Evolutionary conservation across 768 basidiomycete species (phyloP).

Genomic region (Hericium alpestre): DNA sequence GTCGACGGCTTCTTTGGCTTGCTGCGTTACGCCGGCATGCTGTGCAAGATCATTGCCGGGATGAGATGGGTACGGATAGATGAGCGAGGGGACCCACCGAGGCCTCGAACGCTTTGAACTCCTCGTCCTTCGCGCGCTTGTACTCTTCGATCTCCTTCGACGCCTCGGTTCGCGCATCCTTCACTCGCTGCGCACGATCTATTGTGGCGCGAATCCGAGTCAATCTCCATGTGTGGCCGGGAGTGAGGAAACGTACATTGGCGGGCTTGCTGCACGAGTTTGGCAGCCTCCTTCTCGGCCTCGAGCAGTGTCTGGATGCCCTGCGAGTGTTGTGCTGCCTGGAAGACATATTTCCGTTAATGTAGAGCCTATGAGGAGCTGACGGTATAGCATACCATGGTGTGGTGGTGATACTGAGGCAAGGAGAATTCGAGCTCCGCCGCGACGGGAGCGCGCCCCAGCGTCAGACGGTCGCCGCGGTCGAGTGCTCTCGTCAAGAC

Average conservation of each 20-base stretch:
- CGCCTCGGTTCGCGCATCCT: conserved; percentile 89
- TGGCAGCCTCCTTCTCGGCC: conserved; percentile 97
- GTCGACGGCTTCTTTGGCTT: conserved; percentile 72
- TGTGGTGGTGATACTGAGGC: conserved; percentile 9
- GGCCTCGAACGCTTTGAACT: conserved; percentile 80
- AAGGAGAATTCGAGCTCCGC: conserved; percentile 20
- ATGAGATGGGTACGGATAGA: not conserved
- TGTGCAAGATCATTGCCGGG: conserved; percentile 20
- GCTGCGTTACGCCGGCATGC: conserved; percentile 82
- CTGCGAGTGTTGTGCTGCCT: conserved; percentile 84
- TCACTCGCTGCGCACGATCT: conserved; percentile 94
- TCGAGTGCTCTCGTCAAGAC: not conserved
- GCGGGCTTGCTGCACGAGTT: conserved; percentile 91
- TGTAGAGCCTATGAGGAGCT: not conserved
- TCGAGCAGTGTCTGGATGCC: conserved; percentile 96
- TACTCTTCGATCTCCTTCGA: conserved; percentile 91
- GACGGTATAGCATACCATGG: conserved; percentile 19
- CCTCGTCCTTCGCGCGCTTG: conserved; percentile 80
- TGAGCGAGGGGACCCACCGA: conserved; percentile 50
- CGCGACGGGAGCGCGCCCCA: not conserved
- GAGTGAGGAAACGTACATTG: conserved; percentile 53
- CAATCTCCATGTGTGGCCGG: conserved; percentile 1
- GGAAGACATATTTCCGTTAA: not conserved
- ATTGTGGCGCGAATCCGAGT: not conserved
- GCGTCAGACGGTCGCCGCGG: not conserved